These are phyloP conservation scores for Cadophora sp. DNA, from an alignment of 2,329 filamentous ascomycete genomes.

Conservation along the genomic window DNA sequence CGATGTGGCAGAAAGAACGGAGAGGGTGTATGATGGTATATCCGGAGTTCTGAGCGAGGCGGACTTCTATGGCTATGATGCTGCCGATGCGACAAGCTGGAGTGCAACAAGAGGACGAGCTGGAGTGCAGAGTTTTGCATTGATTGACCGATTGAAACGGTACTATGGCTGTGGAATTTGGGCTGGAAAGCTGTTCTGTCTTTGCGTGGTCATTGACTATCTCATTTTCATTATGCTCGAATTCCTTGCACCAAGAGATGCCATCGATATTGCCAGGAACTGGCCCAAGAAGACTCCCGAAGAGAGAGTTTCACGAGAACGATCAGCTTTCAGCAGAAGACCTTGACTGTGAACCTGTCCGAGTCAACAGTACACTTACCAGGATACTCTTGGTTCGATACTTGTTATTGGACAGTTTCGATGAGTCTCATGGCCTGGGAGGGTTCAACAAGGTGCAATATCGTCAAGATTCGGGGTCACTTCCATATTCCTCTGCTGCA, in stretches of 20 bases:
- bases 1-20: conserved; percentile 91
- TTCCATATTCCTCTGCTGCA: no score
- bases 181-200: conserved; percentile 96
- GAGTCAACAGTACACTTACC: not conserved
- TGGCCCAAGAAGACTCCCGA: conserved; percentile 80
- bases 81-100: conserved; percentile 65
- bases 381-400: no score
- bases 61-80: conserved; percentile 86
- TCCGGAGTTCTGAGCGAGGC: conserved; percentile 83
- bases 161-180: conserved; percentile 99
- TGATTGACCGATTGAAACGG: conserved; percentile 92
- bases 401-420: no score
- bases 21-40: conserved; percentile 94
- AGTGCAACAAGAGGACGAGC: conserved; percentile 73
- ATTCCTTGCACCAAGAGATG: conserved; percentile 81
- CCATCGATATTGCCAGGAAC: conserved; percentile 87
- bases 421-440: no score
- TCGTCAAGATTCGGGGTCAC: no score
- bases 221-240: conserved; percentile 88
- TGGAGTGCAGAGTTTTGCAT: conserved; percentile 82
- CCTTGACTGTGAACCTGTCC: not conserved
- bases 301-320: conserved; percentile 11
- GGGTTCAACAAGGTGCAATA: not conserved
- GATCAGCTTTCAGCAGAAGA: conserved; percentile 9
- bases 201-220: conserved; percentile 94